Evolutionary conservation across 2,329 filamentous ascomycete genomes (phyloP).

Genomic region (Juglanconis sp.): DNA sequence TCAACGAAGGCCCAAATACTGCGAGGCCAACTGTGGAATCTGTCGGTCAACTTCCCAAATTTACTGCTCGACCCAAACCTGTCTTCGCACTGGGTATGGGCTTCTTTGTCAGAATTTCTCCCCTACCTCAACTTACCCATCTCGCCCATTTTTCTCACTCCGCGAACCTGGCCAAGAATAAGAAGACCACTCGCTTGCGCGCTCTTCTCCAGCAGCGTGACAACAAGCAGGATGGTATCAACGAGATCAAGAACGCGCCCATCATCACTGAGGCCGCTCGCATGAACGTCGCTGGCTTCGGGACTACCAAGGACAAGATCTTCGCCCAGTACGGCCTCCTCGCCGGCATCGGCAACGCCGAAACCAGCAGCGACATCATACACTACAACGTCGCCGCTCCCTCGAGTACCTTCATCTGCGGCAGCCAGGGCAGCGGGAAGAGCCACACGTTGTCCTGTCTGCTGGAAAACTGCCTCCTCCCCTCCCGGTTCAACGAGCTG

Average conservation of each 20-base stretch:
- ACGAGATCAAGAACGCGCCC: slow-evolving; percentile 28
- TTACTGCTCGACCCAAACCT: too few relatives aligned
- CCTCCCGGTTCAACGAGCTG: slow-evolving; percentile 41
- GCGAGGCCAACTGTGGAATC: too few relatives aligned
- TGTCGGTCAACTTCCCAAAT: too few relatives aligned
- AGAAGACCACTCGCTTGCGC: neutral
- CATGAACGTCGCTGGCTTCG: slow-evolving; percentile 13
- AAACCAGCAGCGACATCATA: slow-evolving; percentile 28
- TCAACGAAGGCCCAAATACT: too few relatives aligned
- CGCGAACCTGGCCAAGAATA: neutral
- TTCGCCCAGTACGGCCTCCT: slow-evolving; percentile 31
- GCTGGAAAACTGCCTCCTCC: slow-evolving; percentile 55
- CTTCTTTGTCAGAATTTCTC: too few relatives aligned
- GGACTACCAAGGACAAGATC: neutral
- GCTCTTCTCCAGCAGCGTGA: slow-evolving; percentile 19
- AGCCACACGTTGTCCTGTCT: slow-evolving; percentile 57
- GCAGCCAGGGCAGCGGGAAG: slow-evolving; percentile 63
- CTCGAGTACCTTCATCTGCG: slow-evolving; percentile 61
- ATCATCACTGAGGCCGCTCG: slow-evolving; percentile 30
- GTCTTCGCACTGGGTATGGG: too few relatives aligned
- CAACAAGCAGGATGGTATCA: slow-evolving; percentile 22
- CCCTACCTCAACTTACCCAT: neutral
- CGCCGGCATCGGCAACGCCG: slow-evolving; percentile 21
- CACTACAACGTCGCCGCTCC: slow-evolving; percentile 49
- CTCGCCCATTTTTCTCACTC: neutral